These are phyloP conservation scores for Coriolopsis trogii DNA, from an alignment of 1,284 basidiomycete species.

Conservation along the genomic window DNA sequence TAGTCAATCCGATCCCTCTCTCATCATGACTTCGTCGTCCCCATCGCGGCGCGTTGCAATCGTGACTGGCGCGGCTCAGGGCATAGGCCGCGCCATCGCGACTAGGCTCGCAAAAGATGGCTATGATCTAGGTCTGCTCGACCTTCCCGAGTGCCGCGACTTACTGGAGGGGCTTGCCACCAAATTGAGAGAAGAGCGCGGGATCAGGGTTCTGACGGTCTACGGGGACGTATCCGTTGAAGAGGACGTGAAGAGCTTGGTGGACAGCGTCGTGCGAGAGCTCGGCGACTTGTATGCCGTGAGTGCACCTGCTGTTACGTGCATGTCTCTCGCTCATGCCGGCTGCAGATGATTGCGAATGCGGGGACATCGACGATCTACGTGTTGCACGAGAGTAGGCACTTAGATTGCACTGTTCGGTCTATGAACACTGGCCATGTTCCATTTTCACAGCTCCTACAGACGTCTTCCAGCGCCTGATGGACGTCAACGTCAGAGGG, in stretches of 20 bases:
- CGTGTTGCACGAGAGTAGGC: conserved; percentile 18
- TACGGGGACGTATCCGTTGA: conserved; percentile 34
- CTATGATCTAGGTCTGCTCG: conserved; percentile 31
- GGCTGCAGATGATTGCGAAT: conserved; percentile 36
- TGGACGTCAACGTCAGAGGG: conserved; percentile 34
- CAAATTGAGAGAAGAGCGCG: conserved; percentile 20
- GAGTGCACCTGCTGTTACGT: background rate
- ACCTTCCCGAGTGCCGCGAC: conserved; percentile 27
- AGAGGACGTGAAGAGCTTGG: conserved; percentile 32
- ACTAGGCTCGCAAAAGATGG: conserved; percentile 33
- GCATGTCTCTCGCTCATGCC: background rate
- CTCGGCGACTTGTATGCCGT: conserved; percentile 31
- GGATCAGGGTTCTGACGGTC: conserved; percentile 25
- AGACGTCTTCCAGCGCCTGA: conserved; percentile 12
- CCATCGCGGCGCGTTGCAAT: conserved; percentile 13
- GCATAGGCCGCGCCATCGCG: conserved; percentile 33
- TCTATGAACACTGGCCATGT: background rate
- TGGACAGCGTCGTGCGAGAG: conserved; percentile 29
- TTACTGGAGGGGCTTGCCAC: conserved; percentile 25
- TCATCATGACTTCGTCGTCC: background rate
- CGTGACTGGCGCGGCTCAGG: conserved; percentile 22
- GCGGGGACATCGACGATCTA: conserved; percentile 29
- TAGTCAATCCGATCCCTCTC: no score
- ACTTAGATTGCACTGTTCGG: background rate
- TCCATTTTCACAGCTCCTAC: conserved; percentile 15